Evolutionary conservation across 139 green algal species (phyloP), one percentile per base, ranked within the genome.

Genomic region (Mesotaenium endlicherianum): DNA sequence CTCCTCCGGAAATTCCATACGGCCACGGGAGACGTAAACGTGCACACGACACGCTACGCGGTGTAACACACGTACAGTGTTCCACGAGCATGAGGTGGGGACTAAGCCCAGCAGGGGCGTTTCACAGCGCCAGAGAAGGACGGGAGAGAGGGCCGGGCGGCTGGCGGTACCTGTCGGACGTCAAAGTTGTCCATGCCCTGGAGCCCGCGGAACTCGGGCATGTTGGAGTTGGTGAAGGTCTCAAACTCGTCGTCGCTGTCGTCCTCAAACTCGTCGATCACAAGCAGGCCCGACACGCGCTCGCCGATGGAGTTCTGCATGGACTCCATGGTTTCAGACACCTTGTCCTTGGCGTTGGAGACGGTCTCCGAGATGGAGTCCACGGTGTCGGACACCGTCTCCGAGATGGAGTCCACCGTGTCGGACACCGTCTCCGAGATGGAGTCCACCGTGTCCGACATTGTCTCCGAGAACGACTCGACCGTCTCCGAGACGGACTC

Each of bases 401-500:
- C 74, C 30, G 6, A 34, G 11, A 71, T n/a, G 38, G 17, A 30
- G 3, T 26, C 31, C 44, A 77, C 77, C 16, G 55, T 84, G 6
- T 84, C 60, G 16, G 77, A 20, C 30, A 84, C 77, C 8, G 70
- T 20, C 1, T 79, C 38, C 3, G 36, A 47, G 20, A 80, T 55
- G 31, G 3, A 34, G 2, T 74, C 43, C n/a, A 82, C 75, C 31
- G 71, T 43, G 5, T 80, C 71, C 8, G 3, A 30, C 5, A 84
- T 58, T 45, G 77, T 84, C 39, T 78, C 59, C 16, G 0, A 34
- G 1, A 82, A 43, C 0, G 78, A 41, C 30, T 30, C 36, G 2
- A 82, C 75, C 5, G 50, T 82, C 17, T 76, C 59, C 38, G 36
- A 34, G n/a, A 78, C 30, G 31, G 77, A 45, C 45, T 79, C 58